Base-by-base conservation (phyloP, 768 basidiomycete genomes). In the Crassisporium funariophilum region DNA sequence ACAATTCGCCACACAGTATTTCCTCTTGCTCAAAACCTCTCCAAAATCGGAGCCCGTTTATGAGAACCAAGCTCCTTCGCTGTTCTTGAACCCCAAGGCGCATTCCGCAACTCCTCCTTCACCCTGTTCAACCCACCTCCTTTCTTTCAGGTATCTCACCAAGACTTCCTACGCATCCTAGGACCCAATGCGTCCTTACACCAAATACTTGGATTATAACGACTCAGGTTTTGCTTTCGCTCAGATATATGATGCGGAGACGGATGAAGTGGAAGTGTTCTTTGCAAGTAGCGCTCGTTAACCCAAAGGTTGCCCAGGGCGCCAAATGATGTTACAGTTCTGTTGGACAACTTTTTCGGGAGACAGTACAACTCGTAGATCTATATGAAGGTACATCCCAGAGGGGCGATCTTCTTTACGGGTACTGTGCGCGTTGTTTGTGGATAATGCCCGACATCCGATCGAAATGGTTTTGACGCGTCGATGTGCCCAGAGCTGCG, bases 301-400 rank as follows among this genome's bases (percentile, higher is more conserved):
- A 88, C 59, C 85, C 87, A 0, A 59, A 56, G n/a, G n/a, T n/a
- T n/a, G n/a, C n/a, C n/a, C n/a, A n/a, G n/a, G 3, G 59, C 77
- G 5, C 88, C 88, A 0, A 73, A 82, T 64, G 86, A 89, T 45
- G 68, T 77, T 3, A 89, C 85, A 0, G 76, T 86, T 22, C 63
- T 91, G 11, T 63, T 91, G 49, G 86, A 91, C 65, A 91, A 90
- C 67, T 88, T 77, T 65, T 86, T 79, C 55, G 88, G 88, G 2
- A 72, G 86, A 2, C 88, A 89, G 53, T 92, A 90, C 68, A 90
- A 87, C 65, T 88, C 88, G 1, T 62, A 91, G 40, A 88, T 90
- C 61, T 89, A 93, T 53, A 73, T 86, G 47, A 89, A 87, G 55
- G 70, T 89, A 3, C 82, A 88, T 43, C 84, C 23, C 4, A 48